phyloP scores from a whole-genome alignment of 2,329 filamentous ascomycete genomes.

The Phaeosphaeria sp. region DNA sequence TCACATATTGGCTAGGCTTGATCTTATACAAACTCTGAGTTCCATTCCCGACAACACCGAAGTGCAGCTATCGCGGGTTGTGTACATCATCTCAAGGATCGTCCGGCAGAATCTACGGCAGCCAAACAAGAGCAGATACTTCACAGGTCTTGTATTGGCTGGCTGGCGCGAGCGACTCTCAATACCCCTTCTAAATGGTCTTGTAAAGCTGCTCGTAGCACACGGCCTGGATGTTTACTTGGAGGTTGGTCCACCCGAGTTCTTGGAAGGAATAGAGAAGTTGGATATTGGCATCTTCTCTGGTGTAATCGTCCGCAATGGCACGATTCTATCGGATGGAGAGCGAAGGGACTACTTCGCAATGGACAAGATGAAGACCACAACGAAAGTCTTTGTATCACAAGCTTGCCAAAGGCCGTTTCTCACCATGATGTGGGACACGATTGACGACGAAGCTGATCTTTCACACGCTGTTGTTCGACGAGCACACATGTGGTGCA shows the following conservation, averaged over 20 bases:
- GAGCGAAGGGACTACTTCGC: constrained; percentile 46
- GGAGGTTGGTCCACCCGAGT: constrained; percentile 43
- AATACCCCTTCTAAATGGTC: constrained; percentile 35
- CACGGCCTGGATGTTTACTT: constrained; percentile 44
- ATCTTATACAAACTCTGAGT: constrained; percentile 34
- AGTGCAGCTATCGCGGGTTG: constrained; percentile 31
- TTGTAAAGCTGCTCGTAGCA: constrained; percentile 36
- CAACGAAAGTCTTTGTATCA: constrained; percentile 46
- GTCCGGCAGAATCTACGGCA: constrained; percentile 32
- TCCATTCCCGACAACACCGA: constrained; percentile 28
- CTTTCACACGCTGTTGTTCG: constrained; percentile 45
- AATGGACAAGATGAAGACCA: constrained; percentile 49
- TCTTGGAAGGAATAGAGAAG: constrained; percentile 32
- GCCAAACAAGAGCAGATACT: constrained; percentile 33
- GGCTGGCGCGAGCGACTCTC: constrained; percentile 42
- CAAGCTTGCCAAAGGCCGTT: constrained; percentile 45
- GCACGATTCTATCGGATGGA: constrained; percentile 42
- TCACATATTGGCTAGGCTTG: constrained; percentile 42
- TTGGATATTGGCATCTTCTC: constrained; percentile 36
- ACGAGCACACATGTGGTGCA: constrained; percentile 47
- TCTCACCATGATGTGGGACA: constrained; percentile 49
- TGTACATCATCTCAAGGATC: constrained; percentile 32
- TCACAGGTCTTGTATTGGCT: constrained; percentile 43
- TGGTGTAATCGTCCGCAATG: constrained; percentile 44
- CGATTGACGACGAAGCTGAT: constrained; percentile 40